A percentile compares a stretch with the other conserved stretches of the same genome.
phyloP scores from a whole-genome alignment of 208 protist genomes.

The Leishmania tarentolae region DNA sequence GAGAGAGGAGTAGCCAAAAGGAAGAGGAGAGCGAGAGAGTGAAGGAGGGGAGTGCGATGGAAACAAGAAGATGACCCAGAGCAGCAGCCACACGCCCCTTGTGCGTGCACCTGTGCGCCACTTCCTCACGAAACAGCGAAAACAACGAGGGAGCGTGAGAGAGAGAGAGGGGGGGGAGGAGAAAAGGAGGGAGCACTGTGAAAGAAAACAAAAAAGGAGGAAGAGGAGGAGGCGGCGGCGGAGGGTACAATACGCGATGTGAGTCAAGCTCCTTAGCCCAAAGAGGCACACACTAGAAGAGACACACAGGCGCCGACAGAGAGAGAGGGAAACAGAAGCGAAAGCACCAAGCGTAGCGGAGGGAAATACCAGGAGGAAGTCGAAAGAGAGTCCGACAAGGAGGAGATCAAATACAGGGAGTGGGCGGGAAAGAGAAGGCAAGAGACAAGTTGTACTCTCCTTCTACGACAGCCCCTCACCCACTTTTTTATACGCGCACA shows the following conservation, averaged over 20 bases:
- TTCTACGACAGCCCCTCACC: neutral
- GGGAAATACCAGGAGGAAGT: neutral
- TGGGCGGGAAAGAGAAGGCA: constrained; percentile 1
- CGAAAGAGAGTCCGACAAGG: neutral
- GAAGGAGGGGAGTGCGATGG: neutral
- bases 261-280: neutral
- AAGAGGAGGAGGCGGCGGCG: neutral
- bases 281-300: too few relatives aligned
- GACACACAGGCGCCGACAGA: neutral
- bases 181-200: neutral
- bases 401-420: neutral
- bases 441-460: neutral
- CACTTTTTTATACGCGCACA: neutral
- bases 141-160: neutral
- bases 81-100: too few relatives aligned
- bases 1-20: neutral
- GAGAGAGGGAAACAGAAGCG: neutral
- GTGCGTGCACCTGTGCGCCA: too few relatives aligned
- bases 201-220: neutral
- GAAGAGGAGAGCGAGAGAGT: neutral
- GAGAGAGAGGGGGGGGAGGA: neutral
- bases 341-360: neutral
- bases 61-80: too few relatives aligned
- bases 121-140: too few relatives aligned
- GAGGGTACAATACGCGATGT: neutral